Evolutionary conservation across 352 stramenopile genomes (phyloP), one percentile per base, ranked within the genome.

Genomic region (Globisporangium paroecandrum): DNA sequence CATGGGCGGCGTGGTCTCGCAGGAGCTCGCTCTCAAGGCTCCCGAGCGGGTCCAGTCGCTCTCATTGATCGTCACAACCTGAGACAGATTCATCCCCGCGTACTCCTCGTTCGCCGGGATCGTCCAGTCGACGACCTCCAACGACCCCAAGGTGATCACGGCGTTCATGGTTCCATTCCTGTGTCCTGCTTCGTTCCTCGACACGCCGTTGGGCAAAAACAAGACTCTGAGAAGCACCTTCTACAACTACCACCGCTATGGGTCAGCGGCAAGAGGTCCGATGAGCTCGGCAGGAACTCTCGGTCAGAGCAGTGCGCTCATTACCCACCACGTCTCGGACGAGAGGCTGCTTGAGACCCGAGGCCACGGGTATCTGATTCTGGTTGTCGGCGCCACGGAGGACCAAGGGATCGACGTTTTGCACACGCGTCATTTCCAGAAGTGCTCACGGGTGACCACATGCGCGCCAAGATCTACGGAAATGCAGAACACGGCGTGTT

Each of bases 1-100:
- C 18, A 82, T 87, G 70, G 79, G 77, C n/a, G 77, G 77, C 27
- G 85, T 87, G 79, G 77, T 84, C 64, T 67, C 79, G 20, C 74
- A 82, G 34, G 77, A 87, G 69, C 63, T 85, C 56, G 56, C 22
- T 8, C 56, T 61, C 56, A 49, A 4, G 71, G 69, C 69, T 13
- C 71, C 76, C 10, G 49, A 85, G 43, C 77, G 76, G 6, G 72
- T 87, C 22, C 55, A 66, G 27, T 87, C 79, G n/a, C 65, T 85
- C n/a, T 74, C 77, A 27, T 56, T 87, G 25, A 56, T 82, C 24
- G 74, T 81, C 24, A 82, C 70, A 25, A 74, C 78, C 20, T 70
- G 68, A 2, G 79, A 29, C 32, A 62, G 63, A 34, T 59, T 63
- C 53, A 51, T 15, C n/a, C 62, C 47, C 8, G 62, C 20, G 20